Base-by-base conservation (phyloP, 1,284 basidiomycete genomes). In the Heterobasidion annosum region DNA sequence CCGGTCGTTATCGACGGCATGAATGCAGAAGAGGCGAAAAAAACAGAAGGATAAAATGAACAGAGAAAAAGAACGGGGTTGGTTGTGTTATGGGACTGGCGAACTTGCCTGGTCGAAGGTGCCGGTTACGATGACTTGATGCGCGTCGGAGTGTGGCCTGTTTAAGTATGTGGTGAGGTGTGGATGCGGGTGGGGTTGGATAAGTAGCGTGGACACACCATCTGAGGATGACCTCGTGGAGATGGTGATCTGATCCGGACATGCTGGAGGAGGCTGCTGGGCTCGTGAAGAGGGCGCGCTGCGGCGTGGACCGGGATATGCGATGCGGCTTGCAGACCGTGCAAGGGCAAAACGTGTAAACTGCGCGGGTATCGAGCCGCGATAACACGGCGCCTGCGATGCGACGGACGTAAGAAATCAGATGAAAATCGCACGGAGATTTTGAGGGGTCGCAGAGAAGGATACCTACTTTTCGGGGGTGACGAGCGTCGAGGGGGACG, bases 31-130 rank as follows among this genome's bases (percentile, higher is more conserved):
- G 25, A 25, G 25, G 25, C 25, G 57, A 52, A 56, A 34, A 18
- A 43, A 13, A 34, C 16, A 34, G 40, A 40, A 32, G 52, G 13
- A 49, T 34, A 18, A 33, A 52, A 48, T 49, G 50, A 46, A 52
- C 48, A 51, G 49, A 46, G 54, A 15, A 56, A 56, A 35, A 45
- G 34, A 51, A 44, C 34, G 44, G 52, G 49, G 53, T 47, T 10
- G 16, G 45, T 16, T 47, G 45, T 12, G 37, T 25, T 25, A 40
- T 40, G 37, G 37, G n/a, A 55, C 18, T 18, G 45, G 57, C 51
- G 56, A 44, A 68, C 83, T 65, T 65, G 88, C 88, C 68, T 84
- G 70, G 74, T 91, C 88, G 66, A 91, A 91, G 35, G 82, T 77
- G 51, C 88, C 88, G 16, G 87, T 88, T 56, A 86, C 77, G 60